These are phyloP conservation scores for Naganishia friedmannii DNA, from an alignment of 768 basidiomycete species.

Conservation along the genomic window DNA sequence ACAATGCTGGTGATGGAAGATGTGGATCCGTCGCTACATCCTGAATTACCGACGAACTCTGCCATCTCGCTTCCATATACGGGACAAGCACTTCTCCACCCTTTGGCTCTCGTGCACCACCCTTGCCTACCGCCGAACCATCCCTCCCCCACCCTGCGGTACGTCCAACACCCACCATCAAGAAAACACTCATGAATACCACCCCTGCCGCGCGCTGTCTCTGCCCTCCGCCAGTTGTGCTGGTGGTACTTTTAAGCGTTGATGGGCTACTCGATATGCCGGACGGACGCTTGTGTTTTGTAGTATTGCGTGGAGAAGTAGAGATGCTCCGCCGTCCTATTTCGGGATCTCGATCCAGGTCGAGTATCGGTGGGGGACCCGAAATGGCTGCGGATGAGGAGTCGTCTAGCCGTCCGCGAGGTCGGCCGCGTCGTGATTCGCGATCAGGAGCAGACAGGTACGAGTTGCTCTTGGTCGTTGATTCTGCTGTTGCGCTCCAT, in stretches of 20 bases:
- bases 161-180: conserved; percentile 65
- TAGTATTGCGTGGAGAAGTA: background rate
- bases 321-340: background rate
- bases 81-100: conserved; percentile 19
- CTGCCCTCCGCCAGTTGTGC: conserved; percentile 1
- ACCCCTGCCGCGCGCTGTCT: conserved; percentile 64
- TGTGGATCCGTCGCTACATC: background rate
- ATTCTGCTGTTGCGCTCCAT: conserved; percentile 18
- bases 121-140: background rate
- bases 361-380: background rate
- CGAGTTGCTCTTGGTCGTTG: conserved; percentile 47
- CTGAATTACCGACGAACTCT: background rate
- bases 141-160: conserved; percentile 51
- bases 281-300: background rate
- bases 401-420: background rate
- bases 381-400: background rate
- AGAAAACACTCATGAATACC: conserved; percentile 75
- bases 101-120: background rate
- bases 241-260: conserved; percentile 7
- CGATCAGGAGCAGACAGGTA: conserved; percentile 56
- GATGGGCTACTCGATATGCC: conserved; percentile 10
- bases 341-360: background rate
- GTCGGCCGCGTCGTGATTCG: conserved; percentile 50
- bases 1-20: background rate
- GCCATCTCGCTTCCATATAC: background rate